Evolutionary conservation across 176 grass and related monocot genomes (phyloP).

Genomic region (Oryza longistaminata): DNA sequence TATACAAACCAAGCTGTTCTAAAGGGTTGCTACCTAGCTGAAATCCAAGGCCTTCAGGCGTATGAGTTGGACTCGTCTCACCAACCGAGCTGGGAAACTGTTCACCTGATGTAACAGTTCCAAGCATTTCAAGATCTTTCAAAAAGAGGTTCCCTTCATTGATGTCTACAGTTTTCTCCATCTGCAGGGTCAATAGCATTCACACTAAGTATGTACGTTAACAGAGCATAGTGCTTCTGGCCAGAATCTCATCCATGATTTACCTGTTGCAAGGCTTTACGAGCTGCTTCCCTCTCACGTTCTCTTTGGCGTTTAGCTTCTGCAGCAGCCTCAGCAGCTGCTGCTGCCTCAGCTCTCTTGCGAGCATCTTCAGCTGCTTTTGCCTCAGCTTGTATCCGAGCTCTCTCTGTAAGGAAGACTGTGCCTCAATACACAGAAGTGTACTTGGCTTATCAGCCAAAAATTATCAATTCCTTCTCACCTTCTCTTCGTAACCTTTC

Average conservation of each 20-base stretch:
- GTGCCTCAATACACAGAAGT: conserved; percentile 26
- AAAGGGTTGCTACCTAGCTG: conserved; percentile 75
- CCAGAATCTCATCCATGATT: conserved; percentile 21
- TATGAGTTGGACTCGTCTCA: conserved; percentile 64
- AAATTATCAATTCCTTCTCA: conserved; percentile 41
- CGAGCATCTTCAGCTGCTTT: conserved; percentile 83
- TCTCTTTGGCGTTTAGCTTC: conserved; percentile 86
- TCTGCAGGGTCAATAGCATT: conserved; percentile 50
- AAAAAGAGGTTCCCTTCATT: conserved; percentile 80
- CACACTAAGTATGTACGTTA: conserved; percentile 25
- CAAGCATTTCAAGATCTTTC: conserved; percentile 93
- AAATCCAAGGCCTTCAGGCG: conserved; percentile 73
- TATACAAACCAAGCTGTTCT: conserved; percentile 85
- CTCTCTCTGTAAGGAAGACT: conserved; percentile 64
- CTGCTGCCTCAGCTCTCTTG: conserved; percentile 75
- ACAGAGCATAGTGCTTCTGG: background rate
- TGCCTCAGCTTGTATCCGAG: conserved; percentile 88
- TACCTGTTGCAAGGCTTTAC: conserved; percentile 91
- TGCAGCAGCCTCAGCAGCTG: conserved; percentile 61
- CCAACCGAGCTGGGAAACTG: conserved; percentile 68
- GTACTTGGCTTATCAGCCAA: conserved; percentile 15
- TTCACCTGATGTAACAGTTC: conserved; percentile 59
- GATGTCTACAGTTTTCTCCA: conserved; percentile 97
- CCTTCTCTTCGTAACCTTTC: conserved; percentile 89
- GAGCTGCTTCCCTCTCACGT: conserved; percentile 94